Base-by-base conservation (phyloP, 257 asterid species). In the Leptodermis oblonga region DNA sequence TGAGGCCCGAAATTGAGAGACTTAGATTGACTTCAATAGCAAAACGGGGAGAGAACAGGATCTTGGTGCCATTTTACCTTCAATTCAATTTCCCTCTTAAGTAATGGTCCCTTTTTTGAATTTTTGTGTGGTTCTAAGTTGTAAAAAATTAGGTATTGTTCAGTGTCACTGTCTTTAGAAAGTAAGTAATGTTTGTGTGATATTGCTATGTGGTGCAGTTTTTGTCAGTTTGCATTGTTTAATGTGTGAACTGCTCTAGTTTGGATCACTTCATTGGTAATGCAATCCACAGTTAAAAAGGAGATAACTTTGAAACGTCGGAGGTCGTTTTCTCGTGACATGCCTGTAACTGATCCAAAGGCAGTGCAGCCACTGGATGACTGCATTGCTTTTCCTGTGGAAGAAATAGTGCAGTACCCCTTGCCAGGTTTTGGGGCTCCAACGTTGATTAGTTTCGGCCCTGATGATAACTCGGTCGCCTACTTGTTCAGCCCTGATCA, bases 391-490 rank as follows among this genome's bases (percentile, higher is more conserved):
- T 90, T 92, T 76, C 89, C 95, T 25, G 75, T 90, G 63, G 97
- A 92, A 79, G 96, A 90, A 73, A 86, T 92, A 77, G 98, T 87
- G 73, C 87, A 90, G 76, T 74, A 83, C 71, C 97, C 98, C 22
- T 79, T 92, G 74, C 94, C 92, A 2, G 97, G 96, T 72, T 92
- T 80, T 70, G 93, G 85, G 28, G 86, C 80, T 66, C 97, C 97
- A 4, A 74, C 87, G 59, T 84, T 85, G 23, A 70, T 92, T 73
- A 86, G 95, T 82, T 92, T 92, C 75, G 87, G 98, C 84, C 94
- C 90, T 14, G 97, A 90, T 49, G 97, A 88, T 82, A 83, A 83
- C 55, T 64, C 81, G 82, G 78, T 90, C 43, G 84, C 97, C 7
- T 92, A 82, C 76, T 84, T 92, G 85, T 80, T 85, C 71, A 87